Evolutionary conservation across 2,329 filamentous ascomycete species (phyloP).

Genomic region (Colletotrichum liriopes): DNA sequence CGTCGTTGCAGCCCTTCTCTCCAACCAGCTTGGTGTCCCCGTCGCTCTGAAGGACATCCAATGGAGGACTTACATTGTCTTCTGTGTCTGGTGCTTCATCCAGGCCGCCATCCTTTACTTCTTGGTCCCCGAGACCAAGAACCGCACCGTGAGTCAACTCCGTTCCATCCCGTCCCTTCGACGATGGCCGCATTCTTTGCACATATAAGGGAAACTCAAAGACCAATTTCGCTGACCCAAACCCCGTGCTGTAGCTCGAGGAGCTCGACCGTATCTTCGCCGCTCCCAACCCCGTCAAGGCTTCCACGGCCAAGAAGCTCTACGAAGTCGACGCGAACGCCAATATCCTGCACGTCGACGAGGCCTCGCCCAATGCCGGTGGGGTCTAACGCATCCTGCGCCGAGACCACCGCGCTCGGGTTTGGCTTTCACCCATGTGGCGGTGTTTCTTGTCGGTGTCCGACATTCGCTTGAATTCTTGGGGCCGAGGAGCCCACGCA

Average conservation of each 20-base stretch:
- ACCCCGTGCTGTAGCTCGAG: constrained; percentile 14
- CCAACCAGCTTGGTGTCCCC: constrained; percentile 63
- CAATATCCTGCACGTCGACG: constrained; percentile 29
- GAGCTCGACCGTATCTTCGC: constrained; percentile 39
- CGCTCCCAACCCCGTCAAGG: constrained; percentile 36
- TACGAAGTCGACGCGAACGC: constrained; percentile 29
- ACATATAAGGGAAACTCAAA: not conserved
- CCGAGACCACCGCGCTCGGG: not conserved
- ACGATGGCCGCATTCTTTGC: constrained; percentile 33
- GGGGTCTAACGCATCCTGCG: not conserved
- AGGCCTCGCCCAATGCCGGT: not conserved
- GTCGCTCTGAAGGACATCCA: constrained; percentile 65
- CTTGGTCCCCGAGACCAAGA: constrained; percentile 66
- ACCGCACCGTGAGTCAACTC: constrained; percentile 55
- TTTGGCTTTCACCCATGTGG: not conserved
- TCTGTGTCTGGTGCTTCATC: constrained; percentile 61
- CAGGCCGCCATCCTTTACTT: constrained; percentile 62
- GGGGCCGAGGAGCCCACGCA: not conserved
- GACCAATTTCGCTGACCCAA: not conserved
- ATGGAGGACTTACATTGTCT: constrained; percentile 70
- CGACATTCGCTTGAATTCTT: not conserved
- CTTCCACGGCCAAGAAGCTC: constrained; percentile 37
- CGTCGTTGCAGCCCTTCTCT: constrained; percentile 62
- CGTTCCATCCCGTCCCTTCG: not conserved
- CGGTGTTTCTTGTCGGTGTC: not conserved